Evolutionary conservation across 305 asterid species (phyloP).

Genomic region (Rubia occidens): DNA sequence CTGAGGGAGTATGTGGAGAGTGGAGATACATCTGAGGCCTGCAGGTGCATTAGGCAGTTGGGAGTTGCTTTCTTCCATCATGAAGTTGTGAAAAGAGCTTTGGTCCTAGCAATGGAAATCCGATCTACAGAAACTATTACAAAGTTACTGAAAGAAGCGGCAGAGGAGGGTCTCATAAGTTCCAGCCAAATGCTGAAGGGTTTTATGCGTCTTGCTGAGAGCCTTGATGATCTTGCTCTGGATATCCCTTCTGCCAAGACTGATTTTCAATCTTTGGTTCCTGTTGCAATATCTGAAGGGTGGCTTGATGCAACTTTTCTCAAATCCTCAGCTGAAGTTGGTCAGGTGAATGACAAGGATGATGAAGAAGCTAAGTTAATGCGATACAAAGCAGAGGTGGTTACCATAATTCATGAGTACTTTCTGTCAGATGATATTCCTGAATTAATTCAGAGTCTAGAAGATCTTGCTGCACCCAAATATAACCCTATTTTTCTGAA

Average conservation of each 20-base stretch:
- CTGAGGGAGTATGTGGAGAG: constrained; percentile 63
- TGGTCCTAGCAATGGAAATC: constrained; percentile 68
- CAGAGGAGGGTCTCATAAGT: constrained; percentile 76
- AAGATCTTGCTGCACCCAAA: constrained; percentile 62
- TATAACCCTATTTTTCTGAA: constrained; percentile 72
- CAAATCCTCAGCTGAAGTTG: constrained; percentile 34
- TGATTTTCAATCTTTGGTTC: constrained; percentile 37
- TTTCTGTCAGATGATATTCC: constrained; percentile 85
- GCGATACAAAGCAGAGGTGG: constrained; percentile 56
- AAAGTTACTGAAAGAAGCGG: constrained; percentile 57
- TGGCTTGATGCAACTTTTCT: constrained; percentile 63
- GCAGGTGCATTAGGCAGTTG: constrained; percentile 64
- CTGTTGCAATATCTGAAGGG: constrained; percentile 58
- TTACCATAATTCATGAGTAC: constrained; percentile 63
- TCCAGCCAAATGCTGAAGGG: constrained; percentile 81
- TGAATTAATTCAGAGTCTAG: constrained; percentile 69
- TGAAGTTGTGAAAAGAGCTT: constrained; percentile 74
- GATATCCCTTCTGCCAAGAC: constrained; percentile 72
- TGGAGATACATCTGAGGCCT: constrained; percentile 71
- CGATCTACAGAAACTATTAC: constrained; percentile 46
- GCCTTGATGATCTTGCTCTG: constrained; percentile 76
- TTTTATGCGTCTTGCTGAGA: constrained; percentile 50
- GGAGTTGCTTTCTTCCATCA: constrained; percentile 80
- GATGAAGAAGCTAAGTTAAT: constrained; percentile 31
- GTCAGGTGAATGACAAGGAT: constrained; percentile 23